These are phyloP conservation scores for Mycotypha africana DNA, from an alignment of 371 early-diverging fungal species.

Conservation along the genomic window DNA sequence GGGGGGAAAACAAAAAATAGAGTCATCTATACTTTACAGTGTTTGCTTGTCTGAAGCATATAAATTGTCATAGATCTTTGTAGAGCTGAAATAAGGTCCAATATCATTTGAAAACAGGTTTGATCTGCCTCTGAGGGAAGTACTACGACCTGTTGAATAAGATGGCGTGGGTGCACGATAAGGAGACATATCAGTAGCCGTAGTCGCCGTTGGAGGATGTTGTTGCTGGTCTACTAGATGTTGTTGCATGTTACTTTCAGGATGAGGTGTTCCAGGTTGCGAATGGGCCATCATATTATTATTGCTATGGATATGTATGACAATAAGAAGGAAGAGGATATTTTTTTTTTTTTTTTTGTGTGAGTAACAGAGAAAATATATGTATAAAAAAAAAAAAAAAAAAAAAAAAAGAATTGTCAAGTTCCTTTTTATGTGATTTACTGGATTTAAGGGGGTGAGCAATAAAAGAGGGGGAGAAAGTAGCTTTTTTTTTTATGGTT, in stretches of 20 bases:
- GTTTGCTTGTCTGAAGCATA: slow-evolving; percentile 44
- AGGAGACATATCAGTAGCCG: not conserved
- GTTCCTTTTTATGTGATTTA: no score
- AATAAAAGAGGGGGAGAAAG: no score
- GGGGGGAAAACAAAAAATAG: not conserved
- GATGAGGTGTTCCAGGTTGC: slow-evolving; percentile 26
- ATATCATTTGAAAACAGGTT: slow-evolving; percentile 15
- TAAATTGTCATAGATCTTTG: slow-evolving; percentile 47
- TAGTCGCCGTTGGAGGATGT: not conserved
- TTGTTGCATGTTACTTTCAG: not conserved
- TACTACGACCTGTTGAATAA: slow-evolving; percentile 1
- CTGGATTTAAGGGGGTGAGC: no score
- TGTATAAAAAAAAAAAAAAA: no score
- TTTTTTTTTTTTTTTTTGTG: no score
- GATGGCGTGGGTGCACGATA: slow-evolving; percentile 8
- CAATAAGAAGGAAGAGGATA: no score
- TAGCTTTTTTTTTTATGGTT: no score
- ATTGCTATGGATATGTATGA: no score
- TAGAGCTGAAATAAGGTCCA: slow-evolving; percentile 22
- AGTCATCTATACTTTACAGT: slow-evolving; percentile 23
- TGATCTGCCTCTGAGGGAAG: slow-evolving; percentile 10
- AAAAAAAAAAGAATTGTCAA: no score
- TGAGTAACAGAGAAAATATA: no score
- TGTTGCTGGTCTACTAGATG: not conserved
- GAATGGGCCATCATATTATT: slow-evolving; percentile 25